Percentiles rank a stretch among this genome's conserved stretches.
Evolutionary conservation across 306 rosid genomes (phyloP).

Genomic region (Acacia crassicarpa): DNA sequence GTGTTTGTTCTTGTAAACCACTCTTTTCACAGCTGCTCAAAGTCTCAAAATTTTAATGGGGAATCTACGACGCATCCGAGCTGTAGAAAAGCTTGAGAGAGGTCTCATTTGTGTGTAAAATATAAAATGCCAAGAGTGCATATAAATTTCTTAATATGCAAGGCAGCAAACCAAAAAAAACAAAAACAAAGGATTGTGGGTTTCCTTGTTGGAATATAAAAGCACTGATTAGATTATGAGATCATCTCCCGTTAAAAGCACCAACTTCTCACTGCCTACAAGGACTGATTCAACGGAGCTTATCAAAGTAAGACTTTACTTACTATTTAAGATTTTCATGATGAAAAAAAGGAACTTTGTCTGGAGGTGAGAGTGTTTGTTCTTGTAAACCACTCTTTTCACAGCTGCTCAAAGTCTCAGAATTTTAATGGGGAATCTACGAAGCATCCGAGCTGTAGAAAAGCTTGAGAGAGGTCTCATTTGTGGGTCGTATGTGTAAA

Average conservation of each 20-base stretch:
- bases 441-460: not conserved
- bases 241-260: not conserved
- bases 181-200: not conserved
- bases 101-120: not conserved
- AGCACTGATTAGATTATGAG: not conserved
- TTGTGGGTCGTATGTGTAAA: not conserved
- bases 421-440: not conserved
- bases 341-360: not conserved
- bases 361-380: not conserved
- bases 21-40: not conserved
- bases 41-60: not conserved
- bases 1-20: not conserved
- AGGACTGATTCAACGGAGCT: not conserved
- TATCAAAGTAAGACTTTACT: not conserved
- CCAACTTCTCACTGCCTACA: not conserved
- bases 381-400: not conserved
- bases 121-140: slow-evolving; percentile 21
- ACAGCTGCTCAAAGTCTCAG: not conserved
- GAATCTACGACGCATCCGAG: not conserved
- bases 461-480: not conserved
- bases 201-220: not conserved
- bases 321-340: not conserved
- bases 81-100: not conserved
- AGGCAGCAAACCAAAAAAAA: slow-evolving; percentile 35
- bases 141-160: slow-evolving; percentile 35